Base-by-base conservation (phyloP, 2,329 filamentous ascomycete genomes). In the Paramyrothecium roridum region DNA sequence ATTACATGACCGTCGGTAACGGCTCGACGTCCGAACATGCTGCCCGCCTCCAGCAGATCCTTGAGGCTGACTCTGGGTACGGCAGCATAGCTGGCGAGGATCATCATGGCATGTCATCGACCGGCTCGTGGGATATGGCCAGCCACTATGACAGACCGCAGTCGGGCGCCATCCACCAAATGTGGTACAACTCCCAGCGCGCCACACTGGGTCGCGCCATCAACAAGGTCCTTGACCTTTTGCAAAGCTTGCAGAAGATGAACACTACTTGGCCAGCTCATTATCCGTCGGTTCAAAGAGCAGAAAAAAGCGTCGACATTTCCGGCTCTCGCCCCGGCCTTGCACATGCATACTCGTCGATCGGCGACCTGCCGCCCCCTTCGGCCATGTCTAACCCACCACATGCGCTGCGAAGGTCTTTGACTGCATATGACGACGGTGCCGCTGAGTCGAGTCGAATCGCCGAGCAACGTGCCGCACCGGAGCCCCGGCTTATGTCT, bases 151-250 rank as follows among this genome's bases (percentile, higher is more conserved):
- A 74, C 60, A 67, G 66, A 12, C 72, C 74, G 48, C 85, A 93
- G 61, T 88, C 91, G 40, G 90, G 88, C 67, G 91, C 96, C 72
- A 86, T 97, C 50, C 89, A 96, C 67, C 95, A 98, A 75, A 82
- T 98, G 61, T 91, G 90, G 80, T 97, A 96, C 76, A 98, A 98
- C 72, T 86, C 91, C 66, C 96, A 98, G 70, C 87, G 93, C 56
- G 90, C 87, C 7, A 86, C 90, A 33, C 84, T 99, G n/a, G 91
- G 86, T 47, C 88, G 93, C 57, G 89, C 92, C 16, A 97, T 99
- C 68, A 90, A 87, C 66, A 85, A 87, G 63, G 93, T 93, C 10
- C 85, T 97, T 56, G 91, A 97, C 57, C 85, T 91, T 2, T 76
- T 99, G 61, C 88, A 89, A 70, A 85, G 85, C 57, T 81, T 99